Conservation (phyloP, 176 grass and related monocot species). For the Triticum urartu region DNA sequence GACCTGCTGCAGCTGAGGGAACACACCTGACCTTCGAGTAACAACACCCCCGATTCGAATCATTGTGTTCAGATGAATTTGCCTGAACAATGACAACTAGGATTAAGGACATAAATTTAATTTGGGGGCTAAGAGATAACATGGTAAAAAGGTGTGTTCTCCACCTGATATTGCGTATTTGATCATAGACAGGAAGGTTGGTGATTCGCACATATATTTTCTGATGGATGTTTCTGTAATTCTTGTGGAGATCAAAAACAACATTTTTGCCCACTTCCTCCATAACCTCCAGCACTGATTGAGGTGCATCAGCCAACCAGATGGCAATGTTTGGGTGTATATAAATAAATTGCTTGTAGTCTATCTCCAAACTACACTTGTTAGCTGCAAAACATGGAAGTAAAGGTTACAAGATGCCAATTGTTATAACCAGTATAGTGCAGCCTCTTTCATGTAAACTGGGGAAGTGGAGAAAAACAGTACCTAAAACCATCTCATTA, state of each 20-base stretch:
- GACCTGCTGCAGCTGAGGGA: constrained; percentile 92
- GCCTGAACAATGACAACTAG: constrained; percentile 45
- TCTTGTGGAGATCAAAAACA: constrained; percentile 89
- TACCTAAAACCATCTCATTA: constrained; percentile 99
- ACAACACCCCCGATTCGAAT: constrained; percentile 97
- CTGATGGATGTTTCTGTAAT: constrained; percentile 93
- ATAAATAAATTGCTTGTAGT: constrained; percentile 94
- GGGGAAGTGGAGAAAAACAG: neutral
- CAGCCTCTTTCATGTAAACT: neutral
- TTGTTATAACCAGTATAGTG: neutral
- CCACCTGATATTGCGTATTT: constrained; percentile 94
- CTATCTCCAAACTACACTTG: constrained; percentile 95
- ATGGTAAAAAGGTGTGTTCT: neutral
- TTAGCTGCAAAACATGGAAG: constrained; percentile 57
- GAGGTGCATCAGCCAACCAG: constrained; percentile 95
- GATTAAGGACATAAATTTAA: constrained; percentile 19
- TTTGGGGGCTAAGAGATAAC: neutral
- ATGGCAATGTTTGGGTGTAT: constrained; percentile 96
- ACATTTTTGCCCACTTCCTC: constrained; percentile 92
- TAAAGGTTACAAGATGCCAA: constrained; percentile 4
- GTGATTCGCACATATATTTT: constrained; percentile 93
- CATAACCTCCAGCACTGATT: constrained; percentile 96
- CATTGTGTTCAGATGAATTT: constrained; percentile 99
- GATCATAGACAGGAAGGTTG: constrained; percentile 98
- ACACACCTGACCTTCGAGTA: constrained; percentile 86